Conservation (phyloP, 1,139 yeast genomes). For the Hyphopichia khmerensis region DNA sequence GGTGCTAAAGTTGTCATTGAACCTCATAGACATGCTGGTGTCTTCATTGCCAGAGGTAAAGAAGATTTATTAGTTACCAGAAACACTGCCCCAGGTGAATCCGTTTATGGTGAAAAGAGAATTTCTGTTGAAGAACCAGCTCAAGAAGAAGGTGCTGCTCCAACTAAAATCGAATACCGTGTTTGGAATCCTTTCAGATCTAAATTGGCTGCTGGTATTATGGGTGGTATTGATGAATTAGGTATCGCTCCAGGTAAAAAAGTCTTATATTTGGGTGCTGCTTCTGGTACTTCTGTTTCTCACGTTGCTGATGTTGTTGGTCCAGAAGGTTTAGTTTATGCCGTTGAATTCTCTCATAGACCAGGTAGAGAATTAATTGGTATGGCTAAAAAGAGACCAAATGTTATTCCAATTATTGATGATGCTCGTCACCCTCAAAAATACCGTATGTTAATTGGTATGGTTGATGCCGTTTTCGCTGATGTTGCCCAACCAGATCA, state of each 20-base stretch:
- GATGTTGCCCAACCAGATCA: constrained; percentile 99
- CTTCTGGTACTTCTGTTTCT: constrained; percentile 98
- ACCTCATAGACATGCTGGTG: constrained; percentile 98
- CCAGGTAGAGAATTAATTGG: constrained; percentile 99
- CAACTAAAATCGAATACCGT: constrained; percentile 97
- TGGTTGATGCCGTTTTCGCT: constrained; percentile 98
- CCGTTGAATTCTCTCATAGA: constrained; percentile 98
- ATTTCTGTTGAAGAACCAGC: constrained; percentile 90
- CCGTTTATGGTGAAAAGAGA: constrained; percentile 98
- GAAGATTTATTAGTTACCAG: constrained; percentile 97
- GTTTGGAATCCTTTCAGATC: constrained; percentile 99
- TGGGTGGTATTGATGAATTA: constrained; percentile 98
- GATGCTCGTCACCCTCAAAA: constrained; percentile 99
- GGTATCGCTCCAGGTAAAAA: constrained; percentile 98
- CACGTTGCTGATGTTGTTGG: constrained; percentile 99
- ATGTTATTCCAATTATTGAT: constrained; percentile 96
- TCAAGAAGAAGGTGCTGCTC: constrained; percentile 80
- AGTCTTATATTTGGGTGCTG: constrained; percentile 97
- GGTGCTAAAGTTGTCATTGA: constrained; percentile 97
- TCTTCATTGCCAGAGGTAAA: constrained; percentile 98
- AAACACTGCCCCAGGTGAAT: constrained; percentile 97
- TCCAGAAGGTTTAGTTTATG: constrained; percentile 98
- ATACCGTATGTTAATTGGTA: constrained; percentile 97
- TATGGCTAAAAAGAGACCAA: constrained; percentile 99
- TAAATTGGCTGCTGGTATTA: constrained; percentile 98